Base-by-base conservation (phyloP, 352 stramenopile genomes). In the Globisporangium rhizosaccharum region DNA sequence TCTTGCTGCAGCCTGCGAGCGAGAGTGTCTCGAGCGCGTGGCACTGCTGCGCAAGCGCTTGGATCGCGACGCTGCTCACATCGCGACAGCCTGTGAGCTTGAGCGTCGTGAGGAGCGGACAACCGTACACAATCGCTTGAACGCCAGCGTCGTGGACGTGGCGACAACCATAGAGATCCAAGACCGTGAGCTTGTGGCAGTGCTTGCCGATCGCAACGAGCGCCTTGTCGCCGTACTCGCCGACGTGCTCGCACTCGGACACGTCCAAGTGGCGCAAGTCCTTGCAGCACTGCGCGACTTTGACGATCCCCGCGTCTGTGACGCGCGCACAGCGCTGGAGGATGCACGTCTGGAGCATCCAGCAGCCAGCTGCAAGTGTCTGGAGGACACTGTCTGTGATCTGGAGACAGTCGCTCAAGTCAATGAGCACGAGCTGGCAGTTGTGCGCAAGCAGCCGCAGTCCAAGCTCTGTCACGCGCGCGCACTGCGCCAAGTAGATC, bases 211-310 rank as follows among this genome's bases (percentile, higher is more conserved):
- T 76, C 68, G 95, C 90, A 26, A 96, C 65, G 9, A 98, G 70
- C 28, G 86, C 90, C 62, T 95, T 91, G 75, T 98, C 92, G 0
- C 93, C 92, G 63, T 94, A 98, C 66, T 98, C 90, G 37, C 89
- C 89, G 0, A 97, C 76, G 39, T 78, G 79, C 47, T 85, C 76
- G 53, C 88, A 97, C 55, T 92, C 78, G 18, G 83, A 90, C 23
- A 97, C 81, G 62, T 97, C 90, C 4, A 97, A 60, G 53, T 90
- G 70, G 11, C 70, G 76, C 46, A 97, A 62, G 3, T 85, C 61
- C 39, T 87, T 87, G 61, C 88, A 97, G 57, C 85, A 92, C 57
- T 92, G 83, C 1, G 89, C 88, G n/a, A 97, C 67, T 63, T 92
- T 91, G 55, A 91, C 85, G 46, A 97, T 71, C 0, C 88, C 90